Evolutionary conservation across 1,139 yeast species (phyloP).

Genomic region (Candida sojae): DNA sequence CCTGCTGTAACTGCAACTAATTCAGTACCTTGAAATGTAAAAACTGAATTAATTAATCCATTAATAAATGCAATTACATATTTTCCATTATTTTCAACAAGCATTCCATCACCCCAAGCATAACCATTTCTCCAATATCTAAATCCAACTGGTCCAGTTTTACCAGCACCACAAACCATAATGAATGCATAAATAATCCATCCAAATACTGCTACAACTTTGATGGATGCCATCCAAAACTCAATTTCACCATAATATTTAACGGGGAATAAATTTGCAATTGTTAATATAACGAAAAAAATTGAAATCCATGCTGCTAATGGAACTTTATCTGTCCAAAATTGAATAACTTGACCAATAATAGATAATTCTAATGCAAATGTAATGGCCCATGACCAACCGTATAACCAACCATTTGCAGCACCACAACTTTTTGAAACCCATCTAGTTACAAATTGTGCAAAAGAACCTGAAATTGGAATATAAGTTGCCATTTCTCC

Average conservation of each 20-base stretch:
- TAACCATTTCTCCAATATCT: slow-evolving; percentile 95
- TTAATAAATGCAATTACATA: slow-evolving; percentile 46
- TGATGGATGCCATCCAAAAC: slow-evolving; percentile 58
- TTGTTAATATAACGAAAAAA: slow-evolving; percentile 46
- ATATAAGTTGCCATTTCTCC: slow-evolving; percentile 79
- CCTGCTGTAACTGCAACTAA: slow-evolving; percentile 88
- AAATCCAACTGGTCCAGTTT: slow-evolving; percentile 76
- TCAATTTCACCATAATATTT: slow-evolving; percentile 49
- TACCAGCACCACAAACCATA: slow-evolving; percentile 74
- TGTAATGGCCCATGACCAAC: slow-evolving; percentile 87
- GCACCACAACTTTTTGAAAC: slow-evolving; percentile 73
- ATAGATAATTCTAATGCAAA: slow-evolving; percentile 84
- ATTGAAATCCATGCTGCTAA: slow-evolving; percentile 77
- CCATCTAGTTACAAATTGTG: slow-evolving; percentile 59
- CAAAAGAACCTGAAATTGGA: slow-evolving; percentile 68
- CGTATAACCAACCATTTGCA: slow-evolving; percentile 80
- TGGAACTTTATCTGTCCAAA: slow-evolving; percentile 76
- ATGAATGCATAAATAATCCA: slow-evolving; percentile 67
- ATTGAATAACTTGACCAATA: slow-evolving; percentile 72
- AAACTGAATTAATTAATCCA: slow-evolving; percentile 66
- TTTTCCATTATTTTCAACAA: slow-evolving; percentile 46
- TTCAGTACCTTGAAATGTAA: slow-evolving; percentile 81
- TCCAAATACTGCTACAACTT: slow-evolving; percentile 70
- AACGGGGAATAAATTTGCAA: slow-evolving; percentile 42
- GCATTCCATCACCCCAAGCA: slow-evolving; percentile 71